Base-by-base conservation (phyloP, 2,329 filamentous ascomycete genomes). In the Teratosphaeria epicoccoides region DNA sequence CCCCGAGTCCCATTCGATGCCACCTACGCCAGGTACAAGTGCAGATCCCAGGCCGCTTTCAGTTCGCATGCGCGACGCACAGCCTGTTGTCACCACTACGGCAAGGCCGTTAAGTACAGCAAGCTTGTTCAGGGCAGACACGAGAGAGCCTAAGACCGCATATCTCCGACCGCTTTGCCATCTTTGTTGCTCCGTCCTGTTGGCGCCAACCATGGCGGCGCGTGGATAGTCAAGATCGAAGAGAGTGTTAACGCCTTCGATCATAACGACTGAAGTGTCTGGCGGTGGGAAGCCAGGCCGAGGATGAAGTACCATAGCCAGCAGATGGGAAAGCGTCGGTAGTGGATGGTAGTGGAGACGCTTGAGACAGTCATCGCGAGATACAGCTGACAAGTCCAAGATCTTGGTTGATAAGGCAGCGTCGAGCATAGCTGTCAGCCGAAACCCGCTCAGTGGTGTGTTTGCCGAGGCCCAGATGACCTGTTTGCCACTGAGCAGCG, bases 161-260 rank as follows among this genome's bases (percentile, higher is more conserved):
- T 76, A 81, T 57, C 72, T 68, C 44, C 75, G 72, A 9, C 68
- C 66, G 12, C 73, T 68, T 23, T 73, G 71, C 73, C 74, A 78
- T 51, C 73, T 71, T 25, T 70, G 62, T 49, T 70, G 65, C 43
- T 77, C 74, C 9, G 61, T 57, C 24, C 48, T 76, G 74, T 52
- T 72, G 64, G 54, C 72, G 63, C 22, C 56, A 4, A 51, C 44
- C 47, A 56, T 59, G 3, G 57, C 56, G 17, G 59, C 49, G 12
- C 82, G 83, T 17, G 87, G 87, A 54, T 94, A 88, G 26, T 88
- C 83, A 50, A 83, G 79, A 58, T 87, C 86, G 53, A 96, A 76
- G 24, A 93, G 74, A 6, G 82, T 81, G 6, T 89, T 89, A 20
- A 94, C 71, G 2, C 84, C 84, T 66, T 94, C 88, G 57, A 96